Evolutionary conservation across 225 moss, liverwort and hornwort genomes (phyloP).

Genomic region (Takakia lepidozioides): DNA sequence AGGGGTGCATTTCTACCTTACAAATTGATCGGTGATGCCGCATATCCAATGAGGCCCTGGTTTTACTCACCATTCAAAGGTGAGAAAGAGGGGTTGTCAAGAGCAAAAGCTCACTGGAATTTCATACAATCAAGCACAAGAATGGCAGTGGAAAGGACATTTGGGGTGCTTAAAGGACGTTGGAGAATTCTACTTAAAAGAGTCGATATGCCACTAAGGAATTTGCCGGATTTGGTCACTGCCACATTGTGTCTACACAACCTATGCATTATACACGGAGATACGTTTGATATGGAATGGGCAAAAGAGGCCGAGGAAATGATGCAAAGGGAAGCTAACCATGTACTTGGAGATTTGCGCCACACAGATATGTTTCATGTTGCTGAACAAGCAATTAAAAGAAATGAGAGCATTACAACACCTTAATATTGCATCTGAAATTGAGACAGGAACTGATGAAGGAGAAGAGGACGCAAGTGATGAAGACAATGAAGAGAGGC

Average conservation of each 20-base stretch:
- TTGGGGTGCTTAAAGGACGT: conserved; percentile 4
- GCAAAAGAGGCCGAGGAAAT: too few relatives aligned
- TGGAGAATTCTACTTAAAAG: conserved; percentile 7
- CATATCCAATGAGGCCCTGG: not conserved
- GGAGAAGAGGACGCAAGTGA: too few relatives aligned
- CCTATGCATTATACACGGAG: conserved; percentile 5
- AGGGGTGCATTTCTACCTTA: not conserved
- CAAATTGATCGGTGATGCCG: conserved; percentile 4
- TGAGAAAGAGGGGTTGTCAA: not conserved
- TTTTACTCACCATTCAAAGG: conserved; percentile 7
- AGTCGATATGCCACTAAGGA: conserved; percentile 1
- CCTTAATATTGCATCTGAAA: too few relatives aligned
- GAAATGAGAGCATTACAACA: too few relatives aligned
- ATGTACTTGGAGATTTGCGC: too few relatives aligned
- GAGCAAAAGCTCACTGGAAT: too few relatives aligned
- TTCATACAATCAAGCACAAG: too few relatives aligned
- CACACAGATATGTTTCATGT: too few relatives aligned
- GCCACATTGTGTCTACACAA: conserved; percentile 1
- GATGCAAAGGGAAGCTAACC: too few relatives aligned
- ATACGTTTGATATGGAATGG: not conserved
- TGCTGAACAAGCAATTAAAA: too few relatives aligned
- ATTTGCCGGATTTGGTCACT: not conserved
- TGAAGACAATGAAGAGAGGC: too few relatives aligned
- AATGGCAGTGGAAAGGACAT: conserved; percentile 2
- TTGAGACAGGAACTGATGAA: too few relatives aligned